Conservation (phyloP, 2,329 filamentous ascomycete genomes). For the Clonostachys sp. region DNA sequence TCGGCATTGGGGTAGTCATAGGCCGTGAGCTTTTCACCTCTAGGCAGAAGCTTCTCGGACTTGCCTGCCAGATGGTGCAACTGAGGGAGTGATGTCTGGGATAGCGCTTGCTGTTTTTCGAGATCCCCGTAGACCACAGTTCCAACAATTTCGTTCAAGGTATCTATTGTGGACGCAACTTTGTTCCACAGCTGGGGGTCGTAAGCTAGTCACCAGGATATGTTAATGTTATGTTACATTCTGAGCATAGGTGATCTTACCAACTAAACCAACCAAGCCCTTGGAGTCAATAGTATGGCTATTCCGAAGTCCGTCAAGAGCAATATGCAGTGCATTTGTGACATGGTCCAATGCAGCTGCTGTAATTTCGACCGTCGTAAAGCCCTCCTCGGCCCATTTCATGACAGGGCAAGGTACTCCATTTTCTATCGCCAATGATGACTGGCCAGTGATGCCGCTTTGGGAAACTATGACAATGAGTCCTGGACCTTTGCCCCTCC, state of each 20-base stretch:
- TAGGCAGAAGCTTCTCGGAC: background rate
- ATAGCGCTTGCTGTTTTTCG: too few relatives aligned
- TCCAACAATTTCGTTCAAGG: too few relatives aligned
- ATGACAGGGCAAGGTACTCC: background rate
- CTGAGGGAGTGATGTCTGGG: conserved; percentile 1
- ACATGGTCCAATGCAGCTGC: conserved; percentile 4
- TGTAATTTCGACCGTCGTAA: conserved; percentile 45
- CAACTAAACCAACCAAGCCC: conserved; percentile 29
- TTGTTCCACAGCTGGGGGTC: too few relatives aligned
- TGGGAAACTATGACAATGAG: background rate
- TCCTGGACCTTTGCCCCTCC: background rate
- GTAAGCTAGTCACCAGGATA: too few relatives aligned
- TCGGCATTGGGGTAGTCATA: conserved; percentile 33
- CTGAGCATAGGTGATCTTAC: conserved; percentile 12
- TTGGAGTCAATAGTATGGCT: conserved; percentile 2
- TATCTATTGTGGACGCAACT: too few relatives aligned
- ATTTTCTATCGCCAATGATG: background rate
- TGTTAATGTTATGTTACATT: too few relatives aligned
- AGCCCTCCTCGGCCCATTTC: background rate
- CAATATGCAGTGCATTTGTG: too few relatives aligned
- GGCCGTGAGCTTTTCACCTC: background rate
- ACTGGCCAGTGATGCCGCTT: too few relatives aligned
- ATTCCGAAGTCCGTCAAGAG: background rate
- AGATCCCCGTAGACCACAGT: too few relatives aligned
- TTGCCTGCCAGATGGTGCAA: conserved; percentile 10